Evolutionary conservation across 2,329 filamentous ascomycete species (phyloP).

Genomic region (Ilyonectria mors-panacis): DNA sequence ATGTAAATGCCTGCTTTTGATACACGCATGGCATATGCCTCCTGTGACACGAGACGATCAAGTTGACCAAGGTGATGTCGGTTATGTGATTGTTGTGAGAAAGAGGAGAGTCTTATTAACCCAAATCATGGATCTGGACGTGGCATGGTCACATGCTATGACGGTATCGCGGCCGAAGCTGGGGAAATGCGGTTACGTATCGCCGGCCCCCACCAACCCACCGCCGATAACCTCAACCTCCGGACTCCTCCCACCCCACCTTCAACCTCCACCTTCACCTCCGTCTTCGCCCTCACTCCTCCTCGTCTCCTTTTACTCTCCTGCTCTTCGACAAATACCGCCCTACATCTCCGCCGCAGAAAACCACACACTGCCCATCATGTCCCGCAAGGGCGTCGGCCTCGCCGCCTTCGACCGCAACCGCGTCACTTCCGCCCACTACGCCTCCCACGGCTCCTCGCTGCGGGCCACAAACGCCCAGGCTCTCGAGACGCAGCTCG

Average conservation of each 20-base stretch:
- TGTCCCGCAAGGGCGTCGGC: slow-evolving; percentile 88
- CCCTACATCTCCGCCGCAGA: not conserved
- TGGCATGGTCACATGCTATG: slow-evolving; percentile 24
- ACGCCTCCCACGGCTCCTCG: slow-evolving; percentile 88
- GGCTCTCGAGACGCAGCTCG: slow-evolving; percentile 92
- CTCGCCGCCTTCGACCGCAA: slow-evolving; percentile 91
- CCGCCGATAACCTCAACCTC: slow-evolving; percentile 19
- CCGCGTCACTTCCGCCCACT: slow-evolving; percentile 88
- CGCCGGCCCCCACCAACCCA: slow-evolving; percentile 33
- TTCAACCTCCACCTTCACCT: slow-evolving; percentile 17
- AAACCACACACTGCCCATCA: slow-evolving; percentile 47
- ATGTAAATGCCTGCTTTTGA: slow-evolving; percentile 20
- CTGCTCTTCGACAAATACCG: slow-evolving; percentile 6
- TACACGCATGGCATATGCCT: not conserved
- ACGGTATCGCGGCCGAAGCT: slow-evolving; percentile 12
- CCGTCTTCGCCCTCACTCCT: not conserved
- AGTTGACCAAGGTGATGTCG: not conserved
- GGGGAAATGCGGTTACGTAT: slow-evolving; percentile 27
- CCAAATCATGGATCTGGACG: slow-evolving; percentile 17
- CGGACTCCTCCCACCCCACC: not conserved
- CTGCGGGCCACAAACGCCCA: slow-evolving; percentile 88
- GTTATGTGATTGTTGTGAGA: slow-evolving; percentile 19
- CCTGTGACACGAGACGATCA: not conserved
- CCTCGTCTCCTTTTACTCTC: slow-evolving; percentile 2
- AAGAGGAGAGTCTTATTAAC: slow-evolving; percentile 10